These are phyloP conservation scores for Tricholoma sp. DNA, from an alignment of 768 basidiomycete species.

Conservation along the genomic window DNA sequence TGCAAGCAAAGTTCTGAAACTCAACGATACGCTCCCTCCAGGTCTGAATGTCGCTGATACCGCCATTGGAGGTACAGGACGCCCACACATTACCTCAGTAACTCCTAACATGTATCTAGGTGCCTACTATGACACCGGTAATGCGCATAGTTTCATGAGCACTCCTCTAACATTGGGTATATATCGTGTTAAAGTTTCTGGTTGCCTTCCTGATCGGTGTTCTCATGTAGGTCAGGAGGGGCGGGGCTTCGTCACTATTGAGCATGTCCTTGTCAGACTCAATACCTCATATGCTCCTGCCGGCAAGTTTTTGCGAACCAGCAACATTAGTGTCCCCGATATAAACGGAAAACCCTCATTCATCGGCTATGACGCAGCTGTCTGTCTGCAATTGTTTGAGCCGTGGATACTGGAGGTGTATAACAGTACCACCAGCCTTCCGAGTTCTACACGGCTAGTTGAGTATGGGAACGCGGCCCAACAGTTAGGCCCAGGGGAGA, in stretches of 20 bases:
- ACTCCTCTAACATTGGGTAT: constrained; percentile 22
- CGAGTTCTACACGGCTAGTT: constrained; percentile 26
- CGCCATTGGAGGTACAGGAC: constrained; percentile 19
- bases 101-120: constrained; percentile 12
- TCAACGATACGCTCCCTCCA: constrained; percentile 20
- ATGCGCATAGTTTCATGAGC: constrained; percentile 19
- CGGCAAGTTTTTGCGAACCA: constrained; percentile 22
- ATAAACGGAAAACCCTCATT: constrained; percentile 21
- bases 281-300: constrained; percentile 28
- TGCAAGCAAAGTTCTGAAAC: constrained; percentile 12
- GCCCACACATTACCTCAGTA: neutral
- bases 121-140: constrained; percentile 29
- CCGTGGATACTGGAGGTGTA: constrained; percentile 36
- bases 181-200: constrained; percentile 2
- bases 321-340: constrained; percentile 16
- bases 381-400: constrained; percentile 36
- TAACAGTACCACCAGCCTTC: constrained; percentile 27
- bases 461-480: constrained; percentile 22
- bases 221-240: constrained; percentile 20
- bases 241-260: constrained; percentile 28
- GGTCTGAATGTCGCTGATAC: constrained; percentile 18
- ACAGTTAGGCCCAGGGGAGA: constrained; percentile 18
- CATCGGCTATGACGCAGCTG: constrained; percentile 35
- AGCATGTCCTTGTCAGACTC: constrained; percentile 30
- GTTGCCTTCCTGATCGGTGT: neutral